Percentiles rank a stretch among this genome's conserved stretches.
These are phyloP conservation scores for Plasmodium falciparum DNA, from an alignment of 169 alveolate species.

Conservation along the genomic window DNA sequence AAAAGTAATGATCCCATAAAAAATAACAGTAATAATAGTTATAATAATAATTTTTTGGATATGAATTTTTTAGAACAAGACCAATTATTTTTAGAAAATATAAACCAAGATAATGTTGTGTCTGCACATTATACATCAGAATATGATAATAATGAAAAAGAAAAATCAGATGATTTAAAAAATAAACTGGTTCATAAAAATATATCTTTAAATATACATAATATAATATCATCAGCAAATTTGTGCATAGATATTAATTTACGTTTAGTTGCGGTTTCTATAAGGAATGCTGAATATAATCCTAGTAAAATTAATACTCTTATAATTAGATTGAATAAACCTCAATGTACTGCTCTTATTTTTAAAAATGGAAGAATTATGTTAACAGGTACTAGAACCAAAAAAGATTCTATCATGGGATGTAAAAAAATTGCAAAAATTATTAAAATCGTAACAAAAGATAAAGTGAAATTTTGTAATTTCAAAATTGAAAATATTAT, in stretches of 20 bases:
- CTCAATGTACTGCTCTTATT: slow-evolving; percentile 97
- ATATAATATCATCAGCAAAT: slow-evolving; percentile 96
- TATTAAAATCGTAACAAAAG: slow-evolving; percentile 92
- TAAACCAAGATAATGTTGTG: not conserved
- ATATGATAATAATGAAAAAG: not conserved
- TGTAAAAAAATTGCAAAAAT: slow-evolving; percentile 96
- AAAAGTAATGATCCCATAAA: no score
- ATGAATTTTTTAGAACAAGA: slow-evolving; percentile 6
- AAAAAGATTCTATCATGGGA: slow-evolving; percentile 93
- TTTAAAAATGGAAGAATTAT: slow-evolving; percentile 97
- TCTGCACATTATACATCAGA: not conserved
- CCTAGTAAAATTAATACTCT: slow-evolving; percentile 97
- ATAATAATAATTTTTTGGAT: not conserved
- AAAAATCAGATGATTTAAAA: slow-evolving; percentile 7
- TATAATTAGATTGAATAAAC: slow-evolving; percentile 96
- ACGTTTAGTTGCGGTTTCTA: slow-evolving; percentile 93
- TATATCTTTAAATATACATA: slow-evolving; percentile 92
- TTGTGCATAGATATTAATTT: slow-evolving; percentile 92
- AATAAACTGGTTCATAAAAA: slow-evolving; percentile 75
- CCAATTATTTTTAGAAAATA: not conserved
- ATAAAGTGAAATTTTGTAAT: slow-evolving; percentile 89
- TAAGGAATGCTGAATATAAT: slow-evolving; percentile 97
- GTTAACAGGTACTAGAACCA: slow-evolving; percentile 97
- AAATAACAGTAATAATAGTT: not conserved
- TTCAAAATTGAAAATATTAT: slow-evolving; percentile 97